phyloP scores from a whole-genome alignment of 1,284 basidiomycete genomes.

The Cutaneotrichosporon sp. region DNA sequence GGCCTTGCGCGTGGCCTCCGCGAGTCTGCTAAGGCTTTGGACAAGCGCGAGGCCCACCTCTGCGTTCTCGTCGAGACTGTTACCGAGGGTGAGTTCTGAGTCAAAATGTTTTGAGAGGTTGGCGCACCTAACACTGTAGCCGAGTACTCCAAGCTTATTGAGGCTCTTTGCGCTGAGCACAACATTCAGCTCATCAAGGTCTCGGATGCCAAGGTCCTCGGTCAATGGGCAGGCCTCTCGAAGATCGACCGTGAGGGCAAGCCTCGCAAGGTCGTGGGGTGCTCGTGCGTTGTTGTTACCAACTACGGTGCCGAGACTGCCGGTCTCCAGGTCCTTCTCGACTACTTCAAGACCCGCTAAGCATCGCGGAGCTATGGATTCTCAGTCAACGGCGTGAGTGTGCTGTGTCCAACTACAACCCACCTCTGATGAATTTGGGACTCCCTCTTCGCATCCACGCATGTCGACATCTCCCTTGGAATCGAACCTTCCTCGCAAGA shows the following conservation, averaged over 20 bases:
- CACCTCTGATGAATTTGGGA: conserved; percentile 47
- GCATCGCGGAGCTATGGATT: too few relatives aligned
- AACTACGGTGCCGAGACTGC: conserved; percentile 95
- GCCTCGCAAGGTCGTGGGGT: conserved; percentile 92
- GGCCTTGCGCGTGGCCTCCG: conserved; percentile 97
- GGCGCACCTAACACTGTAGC: conserved; percentile 49
- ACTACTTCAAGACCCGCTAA: conserved; percentile 55
- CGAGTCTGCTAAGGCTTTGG: conserved; percentile 95
- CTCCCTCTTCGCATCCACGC: conserved; percentile 49
- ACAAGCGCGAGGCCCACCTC: conserved; percentile 97
- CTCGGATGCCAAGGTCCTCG: conserved; percentile 91
- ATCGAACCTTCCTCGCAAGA: conserved; percentile 51
- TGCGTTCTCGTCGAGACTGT: conserved; percentile 99
- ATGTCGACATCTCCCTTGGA: conserved; percentile 50
- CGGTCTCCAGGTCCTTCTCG: conserved; percentile 92
- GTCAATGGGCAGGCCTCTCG: conserved; percentile 97
- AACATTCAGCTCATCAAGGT: conserved; percentile 99
- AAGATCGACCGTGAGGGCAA: conserved; percentile 99
- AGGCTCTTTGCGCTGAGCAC: conserved; percentile 98
- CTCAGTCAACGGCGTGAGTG: too few relatives aligned
- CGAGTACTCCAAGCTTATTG: conserved; percentile 99
- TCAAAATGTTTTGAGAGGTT: not conserved
- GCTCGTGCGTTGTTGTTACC: conserved; percentile 97
- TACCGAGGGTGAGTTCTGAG: conserved; percentile 61
- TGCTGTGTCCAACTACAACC: too few relatives aligned